Percentiles rank a stretch among this genome's conserved stretches.
Conservation (phyloP, 106 monocot species). For the Platanthera zijinensis region DNA sequence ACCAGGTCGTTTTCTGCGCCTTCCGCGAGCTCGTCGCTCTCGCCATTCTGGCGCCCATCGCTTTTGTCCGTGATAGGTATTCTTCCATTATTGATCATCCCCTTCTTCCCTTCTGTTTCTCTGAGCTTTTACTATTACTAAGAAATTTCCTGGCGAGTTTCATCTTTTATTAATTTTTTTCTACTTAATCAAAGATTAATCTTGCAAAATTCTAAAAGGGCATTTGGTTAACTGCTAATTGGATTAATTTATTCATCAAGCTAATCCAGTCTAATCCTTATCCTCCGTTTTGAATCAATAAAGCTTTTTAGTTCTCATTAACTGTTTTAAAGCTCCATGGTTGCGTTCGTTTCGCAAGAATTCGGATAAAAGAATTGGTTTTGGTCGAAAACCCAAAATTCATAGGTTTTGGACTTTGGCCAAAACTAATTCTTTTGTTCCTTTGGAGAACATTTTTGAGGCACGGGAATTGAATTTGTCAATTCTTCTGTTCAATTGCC, state of each 20-base stretch:
- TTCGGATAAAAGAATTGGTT: no score
- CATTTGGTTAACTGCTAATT: neutral
- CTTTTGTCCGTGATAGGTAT: conserved; percentile 33
- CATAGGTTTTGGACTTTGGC: no score
- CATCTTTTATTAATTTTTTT: neutral
- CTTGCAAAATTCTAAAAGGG: no score
- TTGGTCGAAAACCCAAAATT: no score
- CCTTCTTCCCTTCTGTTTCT: neutral
- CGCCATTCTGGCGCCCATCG: conserved; percentile 34
- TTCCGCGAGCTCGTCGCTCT: conserved; percentile 48
- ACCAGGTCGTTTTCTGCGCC: conserved; percentile 58
- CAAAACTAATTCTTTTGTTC: no score
- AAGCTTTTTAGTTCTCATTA: no score
- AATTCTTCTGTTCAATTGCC: no score
- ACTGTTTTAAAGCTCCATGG: no score
- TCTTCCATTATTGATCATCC: neutral
- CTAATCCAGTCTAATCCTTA: neutral
- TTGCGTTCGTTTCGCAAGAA: no score
- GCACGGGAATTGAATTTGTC: no score
- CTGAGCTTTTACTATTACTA: neutral
- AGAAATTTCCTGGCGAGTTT: neutral
- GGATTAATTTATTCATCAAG: neutral
- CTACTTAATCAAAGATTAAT: neutral
- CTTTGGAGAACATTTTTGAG: no score
- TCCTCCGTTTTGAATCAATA: no score